phyloP scores from a whole-genome alignment of 345 rosid species.

The Euclidium syriacum region DNA sequence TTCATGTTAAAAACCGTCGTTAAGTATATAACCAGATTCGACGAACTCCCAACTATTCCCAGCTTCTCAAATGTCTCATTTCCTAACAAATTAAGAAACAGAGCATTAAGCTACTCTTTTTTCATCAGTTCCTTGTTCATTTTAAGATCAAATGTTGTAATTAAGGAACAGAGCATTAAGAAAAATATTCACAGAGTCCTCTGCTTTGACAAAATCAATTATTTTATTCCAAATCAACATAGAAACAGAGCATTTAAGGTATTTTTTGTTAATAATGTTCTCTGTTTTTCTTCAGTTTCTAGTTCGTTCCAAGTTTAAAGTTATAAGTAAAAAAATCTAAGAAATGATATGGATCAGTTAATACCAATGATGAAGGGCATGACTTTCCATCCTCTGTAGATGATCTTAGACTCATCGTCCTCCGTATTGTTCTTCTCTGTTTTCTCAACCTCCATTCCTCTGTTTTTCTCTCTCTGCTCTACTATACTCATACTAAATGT shows the following conservation, averaged over 20 bases:
- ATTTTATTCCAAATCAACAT: neutral
- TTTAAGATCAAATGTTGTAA: neutral
- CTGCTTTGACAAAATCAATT: neutral
- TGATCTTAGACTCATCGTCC: conserved; percentile 33
- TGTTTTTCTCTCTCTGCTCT: neutral
- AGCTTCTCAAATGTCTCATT: conserved; percentile 68
- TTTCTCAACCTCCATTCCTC: conserved; percentile 30
- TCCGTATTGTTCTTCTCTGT: conserved; percentile 23
- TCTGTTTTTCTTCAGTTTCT: neutral
- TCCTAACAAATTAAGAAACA: conserved; percentile 34
- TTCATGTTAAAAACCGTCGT: conserved; percentile 61
- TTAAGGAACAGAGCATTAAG: neutral
- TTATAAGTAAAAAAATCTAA: neutral
- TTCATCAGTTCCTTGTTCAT: neutral
- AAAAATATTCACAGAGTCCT: neutral
- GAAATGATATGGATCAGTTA: neutral
- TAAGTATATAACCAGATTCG: conserved; percentile 51
- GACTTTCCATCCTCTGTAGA: conserved; percentile 69
- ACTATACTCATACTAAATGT: neutral
- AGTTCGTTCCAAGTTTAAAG: neutral
- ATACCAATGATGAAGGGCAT: conserved; percentile 75
- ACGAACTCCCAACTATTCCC: conserved; percentile 53
- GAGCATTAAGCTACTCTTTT: neutral
- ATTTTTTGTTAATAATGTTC: neutral
- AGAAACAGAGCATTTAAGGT: no score